Evolutionary conservation across 2,329 filamentous ascomycete species (phyloP), one percentile per base, ranked within the genome.

Genomic region (Neofusicoccum ribis): DNA sequence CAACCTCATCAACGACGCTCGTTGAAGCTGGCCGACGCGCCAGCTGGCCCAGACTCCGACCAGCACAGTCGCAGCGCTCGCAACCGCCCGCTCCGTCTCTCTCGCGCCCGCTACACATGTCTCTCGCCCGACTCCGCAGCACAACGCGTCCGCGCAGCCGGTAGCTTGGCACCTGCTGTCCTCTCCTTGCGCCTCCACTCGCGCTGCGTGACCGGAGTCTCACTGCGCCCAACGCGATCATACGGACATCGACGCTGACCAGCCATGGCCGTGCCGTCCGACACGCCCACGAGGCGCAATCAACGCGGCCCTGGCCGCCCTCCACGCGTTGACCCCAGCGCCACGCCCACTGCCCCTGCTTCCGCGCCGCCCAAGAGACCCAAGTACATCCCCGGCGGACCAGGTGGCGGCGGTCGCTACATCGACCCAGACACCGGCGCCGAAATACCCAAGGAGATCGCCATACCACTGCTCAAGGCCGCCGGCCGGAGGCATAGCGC

Each of bases 361-460:
- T 78, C 77, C 17, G 80, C 79, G 61, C 77, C 78, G 34, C 72
- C 68, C 67, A 83, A 83, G 76, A 77, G 76, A 72, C 77, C 78
- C 67, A 81, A 78, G 78, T 97, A 97, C 80, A 86, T 96, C 54
- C 92, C 94, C 39, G 93, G 93, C 54, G 93, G 92, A 3, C 90
- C 92, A 65, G 92, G 92, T 44, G 93, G 93, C 51, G 92, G 93
- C 65, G 92, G 93, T 20, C 84, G 93, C 74, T 96, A 93, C 76
- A 83, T 95, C 41, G 91, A 96, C 70, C 84, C 89, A 64, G 87
- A 92, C 39, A 66, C 63, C 65, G 85, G 86, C 60, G 81, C 84
- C 66, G 87, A 90, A 68, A 66, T 63, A 17, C 64, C 64, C 14
- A 65, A 65, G 50, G 63, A 65, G 23, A 44, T 65, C 14, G 63